Evolutionary conservation across 805 yeast genomes (phyloP), one percentile per base, ranked within the genome.

Genomic region (Hanseniaspora occidentalis): DNA sequence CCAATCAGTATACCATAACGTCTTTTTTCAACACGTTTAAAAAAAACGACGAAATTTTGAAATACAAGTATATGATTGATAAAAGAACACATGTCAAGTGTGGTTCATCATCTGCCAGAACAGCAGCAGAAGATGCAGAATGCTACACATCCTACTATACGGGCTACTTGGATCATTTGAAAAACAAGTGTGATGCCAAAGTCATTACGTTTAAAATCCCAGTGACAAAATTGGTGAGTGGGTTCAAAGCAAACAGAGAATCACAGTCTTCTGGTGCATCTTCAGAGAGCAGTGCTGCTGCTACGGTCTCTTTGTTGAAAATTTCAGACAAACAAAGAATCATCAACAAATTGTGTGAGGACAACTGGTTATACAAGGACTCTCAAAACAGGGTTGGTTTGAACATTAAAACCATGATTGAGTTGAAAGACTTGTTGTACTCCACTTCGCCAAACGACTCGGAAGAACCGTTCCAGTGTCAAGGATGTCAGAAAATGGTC

Each of bases 241-340:
- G 17, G 35, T 35, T 6, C 26, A 33, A 19, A 37, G 37, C 42
- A 36, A 40, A 40, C 17, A 35, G 42, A 3, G 43, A 40, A n/a
- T 40, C 36, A 16, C 36, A 40, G 6, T 39, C 42, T 16, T 20
- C 13, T 23, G 9, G 9, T 23, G 18, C 17, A 16, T n/a, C 18
- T 14, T 16, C 33, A 7, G 18, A n/a, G 18, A 29, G 18, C 18
- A 14, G 16, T 14, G 18, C 8, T 3, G 16, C 18, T 14, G 33
- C n/a, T n/a, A n/a, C 33, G 8, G n/a, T 10, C 16, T 8, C 18
- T 7, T 18, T 23, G n/a, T 19, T 33, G 10, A 33, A 19, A 18
- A 19, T 33, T 10, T n/a, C 23, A 18, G 36, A 33, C 24, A n/a
- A 11, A 20, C 16, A 33, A 33, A 18, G 10, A 4, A 33, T 33